Base-by-base conservation (phyloP, 805 yeast species). In the Yarrowia sp. region DNA sequence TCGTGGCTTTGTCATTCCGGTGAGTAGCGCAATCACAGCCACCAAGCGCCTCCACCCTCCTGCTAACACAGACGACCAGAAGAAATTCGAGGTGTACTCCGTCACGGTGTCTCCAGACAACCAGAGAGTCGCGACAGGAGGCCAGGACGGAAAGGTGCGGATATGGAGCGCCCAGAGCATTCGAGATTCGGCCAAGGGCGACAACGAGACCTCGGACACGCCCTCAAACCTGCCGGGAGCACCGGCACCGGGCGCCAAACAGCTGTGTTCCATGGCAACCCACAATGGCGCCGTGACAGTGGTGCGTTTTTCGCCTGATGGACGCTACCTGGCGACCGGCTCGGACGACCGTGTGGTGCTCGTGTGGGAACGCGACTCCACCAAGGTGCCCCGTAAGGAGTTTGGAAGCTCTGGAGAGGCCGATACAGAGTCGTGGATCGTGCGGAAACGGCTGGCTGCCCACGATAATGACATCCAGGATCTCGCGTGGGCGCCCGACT, bases 391-490 rank as follows among this genome's bases (percentile, higher is more conserved):
- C n/a, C 77, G 84, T n/a, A 72, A 76, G 52, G 87, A 86, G 70
- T 89, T 90, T 79, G 97, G 96, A 14, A 84, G 85, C 39, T 71
- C 71, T 53, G 78, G 77, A 20, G 83, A 87, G 66, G 88, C 85
- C 60, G 97, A 92, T 72, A 74, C 86, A 67, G 99, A 94, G 77
- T 96, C 91, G 73, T 94, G 99, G 99, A 87, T 94, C 0, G 98
- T 94, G 1, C 80, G 97, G 19, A 91, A 91, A 73, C 84, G 98
- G 73, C 83, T 92, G 15, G 97, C 92, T 19, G 99, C 98, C 0
- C 99, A 95, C 77, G 98, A 95, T 71, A 95, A 94, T 75, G 99
- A 95, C 79, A 91, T 95, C 63, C 99, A 95, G 76, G 99, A 95
- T 77, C 88, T 95, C 72, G 96, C 97, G 50, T 95, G 99, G 98